Conservation (phyloP, 2,329 filamentous ascomycete genomes). For the Lachnellula arida region DNA sequence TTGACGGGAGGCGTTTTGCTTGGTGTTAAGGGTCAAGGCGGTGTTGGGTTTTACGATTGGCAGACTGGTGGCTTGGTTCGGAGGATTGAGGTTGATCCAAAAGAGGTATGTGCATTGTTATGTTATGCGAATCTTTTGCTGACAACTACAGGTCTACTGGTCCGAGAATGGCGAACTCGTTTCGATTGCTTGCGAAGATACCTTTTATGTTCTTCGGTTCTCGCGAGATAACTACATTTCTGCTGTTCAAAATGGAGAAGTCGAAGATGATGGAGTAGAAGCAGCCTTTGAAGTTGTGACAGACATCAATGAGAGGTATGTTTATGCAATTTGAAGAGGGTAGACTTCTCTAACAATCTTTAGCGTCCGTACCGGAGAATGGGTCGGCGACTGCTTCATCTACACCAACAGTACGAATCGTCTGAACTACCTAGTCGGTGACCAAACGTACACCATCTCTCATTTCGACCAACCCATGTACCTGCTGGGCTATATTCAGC, state of each 20-base stretch:
- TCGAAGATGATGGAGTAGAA: conserved; percentile 85
- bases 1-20: conserved; percentile 84
- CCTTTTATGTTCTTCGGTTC: conserved; percentile 89
- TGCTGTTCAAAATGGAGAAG: conserved; percentile 73
- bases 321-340: neutral
- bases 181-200: conserved; percentile 87
- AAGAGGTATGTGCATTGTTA: conserved; percentile 26
- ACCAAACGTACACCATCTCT: conserved; percentile 95
- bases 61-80: conserved; percentile 81
- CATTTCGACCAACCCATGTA: conserved; percentile 97
- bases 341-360: conserved; percentile 19
- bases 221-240: conserved; percentile 84
- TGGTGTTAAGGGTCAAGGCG: conserved; percentile 91
- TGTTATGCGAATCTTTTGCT: conserved; percentile 1
- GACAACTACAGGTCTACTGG: conserved; percentile 72
- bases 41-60: conserved; percentile 97
- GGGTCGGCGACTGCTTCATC: conserved; percentile 98
- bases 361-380: conserved; percentile 88
- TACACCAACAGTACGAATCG: conserved; percentile 97
- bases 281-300: conserved; percentile 94
- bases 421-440: conserved; percentile 94
- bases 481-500: conserved; percentile 87
- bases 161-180: conserved; percentile 94
- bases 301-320: conserved; percentile 83
- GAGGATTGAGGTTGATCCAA: conserved; percentile 78